Percentiles rank a stretch among this genome's conserved stretches.
phyloP scores from a whole-genome alignment of 371 early-diverging fungal genomes.

The Nosema granulosis region DNA sequence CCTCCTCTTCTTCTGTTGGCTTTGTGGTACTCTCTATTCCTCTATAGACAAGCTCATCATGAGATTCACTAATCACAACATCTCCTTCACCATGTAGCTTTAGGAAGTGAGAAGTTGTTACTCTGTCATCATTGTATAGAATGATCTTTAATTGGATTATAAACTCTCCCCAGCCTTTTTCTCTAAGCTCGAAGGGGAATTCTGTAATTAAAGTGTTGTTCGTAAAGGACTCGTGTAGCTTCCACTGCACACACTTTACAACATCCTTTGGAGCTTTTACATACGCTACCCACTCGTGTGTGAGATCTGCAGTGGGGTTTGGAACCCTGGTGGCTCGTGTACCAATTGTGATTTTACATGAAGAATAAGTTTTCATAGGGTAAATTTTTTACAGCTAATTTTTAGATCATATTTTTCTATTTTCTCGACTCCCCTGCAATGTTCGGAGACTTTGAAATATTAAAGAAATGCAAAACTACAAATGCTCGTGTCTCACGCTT shows the following conservation, averaged over 20 bases:
- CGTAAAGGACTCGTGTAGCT: constrained; percentile 86
- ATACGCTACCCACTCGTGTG: constrained; percentile 72
- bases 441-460: constrained; percentile 50
- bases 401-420: neutral
- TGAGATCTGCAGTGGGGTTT: constrained; percentile 61
- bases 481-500: constrained; percentile 77
- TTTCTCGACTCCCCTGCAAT: neutral
- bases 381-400: neutral
- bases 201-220: constrained; percentile 76
- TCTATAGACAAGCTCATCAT: constrained; percentile 51
- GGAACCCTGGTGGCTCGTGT: constrained; percentile 36
- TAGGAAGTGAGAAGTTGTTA: constrained; percentile 50
- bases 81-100: constrained; percentile 48
- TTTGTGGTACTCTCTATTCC: constrained; percentile 4
- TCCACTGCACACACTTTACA: constrained; percentile 78
- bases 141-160: constrained; percentile 80
- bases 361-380: constrained; percentile 40
- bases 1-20: constrained; percentile 41
- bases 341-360: constrained; percentile 46
- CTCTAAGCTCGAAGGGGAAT: constrained; percentile 81
- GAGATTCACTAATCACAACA: constrained; percentile 41
- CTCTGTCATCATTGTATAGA: constrained; percentile 51
- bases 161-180: constrained; percentile 97
- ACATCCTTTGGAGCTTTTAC: constrained; percentile 78
- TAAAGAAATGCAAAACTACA: constrained; percentile 73